Base-by-base conservation (phyloP, 805 yeast genomes). In the Sugiyamaella qingdaonensis region DNA sequence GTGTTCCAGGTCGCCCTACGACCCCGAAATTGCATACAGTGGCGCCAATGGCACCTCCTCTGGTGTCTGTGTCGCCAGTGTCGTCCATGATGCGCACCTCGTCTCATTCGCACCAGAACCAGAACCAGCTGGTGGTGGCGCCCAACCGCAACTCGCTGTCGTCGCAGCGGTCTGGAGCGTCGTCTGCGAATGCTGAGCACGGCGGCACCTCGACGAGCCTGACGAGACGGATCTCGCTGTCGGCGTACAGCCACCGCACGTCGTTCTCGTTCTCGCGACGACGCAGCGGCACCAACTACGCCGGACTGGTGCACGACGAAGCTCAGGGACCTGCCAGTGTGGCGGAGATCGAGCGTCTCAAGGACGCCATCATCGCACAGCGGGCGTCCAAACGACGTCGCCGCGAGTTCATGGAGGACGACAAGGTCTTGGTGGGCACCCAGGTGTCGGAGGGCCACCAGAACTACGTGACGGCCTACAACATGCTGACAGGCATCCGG, bases 401-500 rank as follows among this genome's bases (percentile, higher is more conserved):
- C 29, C 49, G 63, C 8, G 66, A 64, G 52, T 56, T 59, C 41
- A 56, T 64, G 27, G 76, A 72, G 53, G 73, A 69, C 50, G 70
- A 68, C 51, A 65, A 68, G 46, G 91, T 84, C 2, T 68, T 84
- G 43, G 84, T 87, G 10, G 95, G 95, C 2, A 86, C 87, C 58
- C 84, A 84, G 60, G 91, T 89, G 37, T 79, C 85, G 57, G 98
- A 94, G 69, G 97, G 97, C 42, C 98, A 94, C 65, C 89, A 82
- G 48, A 94, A 91, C 68, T 94, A 85, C 63, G 88, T 90, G 27
- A 83, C 92, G 76, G 99, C 97, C 1, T 95, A 94, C 69, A 90
- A 92, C 68, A 92, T 94, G 97, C 78, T 95, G 54, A 91, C 98
- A 0, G 99, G 99, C 1, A 94, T 94, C 46, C 78, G 99, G 53